These are phyloP conservation scores for Sugiyamaella mastotermitis DNA, from an alignment of 805 yeast genomes.

Conservation along the genomic window DNA sequence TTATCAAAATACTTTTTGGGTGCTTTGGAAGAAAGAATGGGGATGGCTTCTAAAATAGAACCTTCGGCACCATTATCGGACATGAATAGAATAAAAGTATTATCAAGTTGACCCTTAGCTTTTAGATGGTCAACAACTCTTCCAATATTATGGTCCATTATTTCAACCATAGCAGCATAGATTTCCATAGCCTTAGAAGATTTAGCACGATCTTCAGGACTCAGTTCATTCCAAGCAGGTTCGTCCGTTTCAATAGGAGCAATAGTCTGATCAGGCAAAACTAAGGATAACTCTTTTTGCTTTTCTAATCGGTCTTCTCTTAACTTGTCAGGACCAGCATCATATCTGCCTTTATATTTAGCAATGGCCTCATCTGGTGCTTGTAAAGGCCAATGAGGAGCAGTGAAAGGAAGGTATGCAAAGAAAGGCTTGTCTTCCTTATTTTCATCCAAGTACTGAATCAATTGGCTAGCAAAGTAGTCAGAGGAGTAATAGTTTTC, in stretches of 20 bases:
- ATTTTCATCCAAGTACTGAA: constrained; percentile 31
- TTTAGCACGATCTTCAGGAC: constrained; percentile 31
- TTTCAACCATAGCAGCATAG: constrained; percentile 62
- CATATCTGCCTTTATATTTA: constrained; percentile 44
- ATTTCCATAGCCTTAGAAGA: constrained; percentile 46
- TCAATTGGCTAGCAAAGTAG: constrained; percentile 39
- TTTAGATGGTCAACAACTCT: constrained; percentile 40
- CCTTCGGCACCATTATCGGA: constrained; percentile 66
- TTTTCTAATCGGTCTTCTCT: constrained; percentile 35
- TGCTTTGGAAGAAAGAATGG: constrained; percentile 31
- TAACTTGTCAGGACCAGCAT: constrained; percentile 43
- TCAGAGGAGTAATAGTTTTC: constrained; percentile 44
- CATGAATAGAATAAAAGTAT: constrained; percentile 53
- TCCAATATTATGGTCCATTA: constrained; percentile 48
- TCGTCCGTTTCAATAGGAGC: constrained; percentile 25
- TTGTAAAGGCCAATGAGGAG: constrained; percentile 65
- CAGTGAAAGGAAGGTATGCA: constrained; percentile 51
- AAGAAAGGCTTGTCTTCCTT: constrained; percentile 39
- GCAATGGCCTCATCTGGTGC: constrained; percentile 45
- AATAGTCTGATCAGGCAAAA: constrained; percentile 39
- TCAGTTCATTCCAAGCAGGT: constrained; percentile 40
- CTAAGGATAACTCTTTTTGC: constrained; percentile 42
- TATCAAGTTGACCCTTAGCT: constrained; percentile 40
- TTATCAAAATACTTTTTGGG: constrained; percentile 37
- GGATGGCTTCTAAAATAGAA: constrained; percentile 47